Conservation (phyloP, 495 filamentous ascomycete genomes). For the Penicillium bialowiezense region DNA sequence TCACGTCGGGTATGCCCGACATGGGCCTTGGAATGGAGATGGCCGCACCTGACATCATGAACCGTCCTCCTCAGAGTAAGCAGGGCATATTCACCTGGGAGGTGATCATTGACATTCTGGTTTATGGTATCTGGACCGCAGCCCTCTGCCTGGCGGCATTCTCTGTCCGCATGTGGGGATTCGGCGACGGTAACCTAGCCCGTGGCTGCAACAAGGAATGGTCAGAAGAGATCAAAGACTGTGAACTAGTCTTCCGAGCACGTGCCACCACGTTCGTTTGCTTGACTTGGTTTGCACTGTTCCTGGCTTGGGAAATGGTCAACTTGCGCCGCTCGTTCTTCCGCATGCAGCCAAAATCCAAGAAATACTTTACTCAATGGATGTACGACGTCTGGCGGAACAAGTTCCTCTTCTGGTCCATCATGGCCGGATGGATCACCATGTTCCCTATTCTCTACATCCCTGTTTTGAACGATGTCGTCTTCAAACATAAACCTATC, state of each 20-base stretch:
- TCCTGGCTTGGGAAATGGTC: slow-evolving; percentile 66
- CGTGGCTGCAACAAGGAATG: slow-evolving; percentile 53
- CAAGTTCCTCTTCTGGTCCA: slow-evolving; percentile 64
- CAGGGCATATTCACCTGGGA: slow-evolving; percentile 60
- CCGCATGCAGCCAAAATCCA: slow-evolving; percentile 53
- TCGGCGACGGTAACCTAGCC: slow-evolving; percentile 57
- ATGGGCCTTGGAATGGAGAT: slow-evolving; percentile 65
- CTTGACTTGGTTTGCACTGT: slow-evolving; percentile 63
- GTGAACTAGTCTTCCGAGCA: slow-evolving; percentile 59
- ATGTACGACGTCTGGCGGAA: slow-evolving; percentile 61
- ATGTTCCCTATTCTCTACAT: slow-evolving; percentile 67
- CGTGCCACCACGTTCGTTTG: slow-evolving; percentile 63
- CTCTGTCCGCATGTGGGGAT: slow-evolving; percentile 54
- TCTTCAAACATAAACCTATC: slow-evolving; percentile 66
- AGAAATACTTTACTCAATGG: slow-evolving; percentile 49
- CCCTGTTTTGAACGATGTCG: slow-evolving; percentile 57
- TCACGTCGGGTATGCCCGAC: slow-evolving; percentile 60
- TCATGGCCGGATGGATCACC: slow-evolving; percentile 61
- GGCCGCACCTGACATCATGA: slow-evolving; percentile 57
- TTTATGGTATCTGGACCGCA: slow-evolving; percentile 61
- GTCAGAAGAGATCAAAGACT: slow-evolving; percentile 27
- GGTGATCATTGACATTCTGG: slow-evolving; percentile 56
- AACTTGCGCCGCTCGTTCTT: slow-evolving; percentile 63
- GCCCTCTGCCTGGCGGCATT: slow-evolving; percentile 58
- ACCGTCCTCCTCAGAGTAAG: slow-evolving; percentile 55